Evolutionary conservation across 495 filamentous ascomycete species (phyloP).

Genomic region (Penicillium riverlandense): DNA sequence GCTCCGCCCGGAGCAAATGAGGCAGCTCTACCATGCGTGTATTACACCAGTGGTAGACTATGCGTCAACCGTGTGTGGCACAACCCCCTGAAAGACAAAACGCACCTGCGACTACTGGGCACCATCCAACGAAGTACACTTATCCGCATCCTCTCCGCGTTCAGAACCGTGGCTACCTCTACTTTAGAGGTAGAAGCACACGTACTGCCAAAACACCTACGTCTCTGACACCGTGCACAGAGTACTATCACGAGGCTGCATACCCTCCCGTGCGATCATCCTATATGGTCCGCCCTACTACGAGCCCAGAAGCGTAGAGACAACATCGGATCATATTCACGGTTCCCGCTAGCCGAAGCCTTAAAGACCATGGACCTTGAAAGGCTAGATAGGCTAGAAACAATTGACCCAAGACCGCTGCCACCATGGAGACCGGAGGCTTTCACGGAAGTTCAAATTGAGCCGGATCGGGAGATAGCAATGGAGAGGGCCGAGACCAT

Average conservation of each 20-base stretch:
- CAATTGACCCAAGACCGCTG: slow-evolving; percentile 11
- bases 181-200: too few relatives aligned
- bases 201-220: too few relatives aligned
- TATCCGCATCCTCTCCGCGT: too few relatives aligned
- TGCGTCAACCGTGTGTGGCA: too few relatives aligned
- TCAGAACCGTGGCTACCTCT: too few relatives aligned
- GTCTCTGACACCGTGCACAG: slow-evolving; percentile 5
- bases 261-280: too few relatives aligned
- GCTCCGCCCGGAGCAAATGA: too few relatives aligned
- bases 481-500: background rate
- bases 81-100: too few relatives aligned
- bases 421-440: slow-evolving; percentile 3
- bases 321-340: slow-evolving; percentile 1
- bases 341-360: slow-evolving; percentile 11
- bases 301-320: slow-evolving; percentile 7
- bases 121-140: too few relatives aligned
- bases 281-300: background rate
- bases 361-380: slow-evolving; percentile 10
- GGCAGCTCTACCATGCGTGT: too few relatives aligned
- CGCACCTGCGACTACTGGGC: too few relatives aligned
- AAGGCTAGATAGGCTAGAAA: slow-evolving; percentile 9
- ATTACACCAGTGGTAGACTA: too few relatives aligned
- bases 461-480: slow-evolving; percentile 7
- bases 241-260: slow-evolving; percentile 1
- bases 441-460: slow-evolving; percentile 11